Evolutionary conservation across 1,284 basidiomycete species (phyloP).

Genomic region (Pseudozyma tsukubaensis): DNA sequence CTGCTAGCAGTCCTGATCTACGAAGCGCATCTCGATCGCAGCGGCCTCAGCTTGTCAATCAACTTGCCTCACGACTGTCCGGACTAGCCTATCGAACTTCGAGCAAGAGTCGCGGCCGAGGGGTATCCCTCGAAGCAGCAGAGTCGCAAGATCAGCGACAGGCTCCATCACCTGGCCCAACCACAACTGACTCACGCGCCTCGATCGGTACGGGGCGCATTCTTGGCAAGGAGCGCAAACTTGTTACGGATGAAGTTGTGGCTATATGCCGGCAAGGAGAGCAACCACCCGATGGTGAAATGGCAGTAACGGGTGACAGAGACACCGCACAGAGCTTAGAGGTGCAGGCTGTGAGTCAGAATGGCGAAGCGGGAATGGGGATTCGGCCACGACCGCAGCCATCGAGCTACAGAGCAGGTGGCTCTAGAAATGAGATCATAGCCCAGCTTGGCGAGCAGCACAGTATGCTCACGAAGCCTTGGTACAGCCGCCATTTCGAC

Average conservation of each 20-base stretch:
- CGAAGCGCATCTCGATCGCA: not conserved
- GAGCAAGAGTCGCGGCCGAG: not conserved
- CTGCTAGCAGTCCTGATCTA: slow-evolving; percentile 24
- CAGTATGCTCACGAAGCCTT: not conserved
- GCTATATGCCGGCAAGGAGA: slow-evolving; percentile 21
- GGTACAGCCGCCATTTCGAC: not conserved
- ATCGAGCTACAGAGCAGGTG: slow-evolving; percentile 12
- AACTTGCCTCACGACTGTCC: slow-evolving; percentile 1
- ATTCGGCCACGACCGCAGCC: not conserved
- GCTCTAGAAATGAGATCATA: slow-evolving; percentile 21
- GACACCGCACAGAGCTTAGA: no score
- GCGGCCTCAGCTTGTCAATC: slow-evolving; percentile 2
- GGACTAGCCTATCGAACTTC: not conserved
- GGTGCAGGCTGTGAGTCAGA: not conserved
- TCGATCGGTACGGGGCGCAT: no score
- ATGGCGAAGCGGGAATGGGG: no score
- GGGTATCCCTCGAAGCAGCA: not conserved
- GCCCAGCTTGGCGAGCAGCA: slow-evolving; percentile 20
- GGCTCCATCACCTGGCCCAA: not conserved
- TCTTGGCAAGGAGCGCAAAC: slow-evolving; percentile 14
- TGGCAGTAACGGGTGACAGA: no score
- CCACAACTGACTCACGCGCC: not conserved
- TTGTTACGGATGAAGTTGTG: slow-evolving; percentile 32
- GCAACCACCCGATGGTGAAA: not conserved
- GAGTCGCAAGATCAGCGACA: no score